These are phyloP conservation scores for Fusarium cicatricum DNA, from an alignment of 2,329 filamentous ascomycete genomes.

Conservation along the genomic window DNA sequence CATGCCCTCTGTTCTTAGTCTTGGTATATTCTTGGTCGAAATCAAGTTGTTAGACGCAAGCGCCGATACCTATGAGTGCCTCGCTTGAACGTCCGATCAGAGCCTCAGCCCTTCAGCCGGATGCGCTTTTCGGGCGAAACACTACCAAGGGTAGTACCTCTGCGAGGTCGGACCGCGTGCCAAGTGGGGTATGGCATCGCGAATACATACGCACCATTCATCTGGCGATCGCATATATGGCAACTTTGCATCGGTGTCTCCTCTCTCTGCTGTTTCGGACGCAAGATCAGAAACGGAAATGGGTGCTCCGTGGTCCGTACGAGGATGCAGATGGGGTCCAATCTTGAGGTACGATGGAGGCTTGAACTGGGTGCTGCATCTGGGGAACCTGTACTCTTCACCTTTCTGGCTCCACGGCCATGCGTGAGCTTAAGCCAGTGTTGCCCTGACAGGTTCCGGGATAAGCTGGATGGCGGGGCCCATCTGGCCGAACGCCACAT, in stretches of 20 bases:
- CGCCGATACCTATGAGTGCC: not conserved
- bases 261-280: conserved; percentile 1
- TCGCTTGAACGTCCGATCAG: not conserved
- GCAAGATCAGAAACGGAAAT: conserved; percentile 20
- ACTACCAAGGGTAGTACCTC: conserved; percentile 4
- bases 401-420: conserved; percentile 35
- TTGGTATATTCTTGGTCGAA: not conserved
- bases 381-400: conserved; percentile 13
- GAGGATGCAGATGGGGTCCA: conserved; percentile 14
- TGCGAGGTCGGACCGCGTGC: conserved; percentile 25
- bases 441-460: conserved; percentile 30
- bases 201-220: conserved; percentile 6
- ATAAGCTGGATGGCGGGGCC: conserved; percentile 31
- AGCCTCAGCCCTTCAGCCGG: not conserved
- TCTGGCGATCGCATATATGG: conserved; percentile 13
- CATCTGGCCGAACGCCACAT: conserved; percentile 39
- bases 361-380: conserved; percentile 23
- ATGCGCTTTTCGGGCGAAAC: not conserved
- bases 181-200: conserved; percentile 20
- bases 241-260: conserved; percentile 13
- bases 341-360: conserved; percentile 7
- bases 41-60: not conserved
- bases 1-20: conserved; percentile 12
- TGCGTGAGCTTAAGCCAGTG: conserved; percentile 33
- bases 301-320: not conserved